Evolutionary conservation across 2,329 filamentous ascomycete genomes (phyloP), one percentile per base, ranked within the genome.

Genomic region (Colletotrichum sidae): DNA sequence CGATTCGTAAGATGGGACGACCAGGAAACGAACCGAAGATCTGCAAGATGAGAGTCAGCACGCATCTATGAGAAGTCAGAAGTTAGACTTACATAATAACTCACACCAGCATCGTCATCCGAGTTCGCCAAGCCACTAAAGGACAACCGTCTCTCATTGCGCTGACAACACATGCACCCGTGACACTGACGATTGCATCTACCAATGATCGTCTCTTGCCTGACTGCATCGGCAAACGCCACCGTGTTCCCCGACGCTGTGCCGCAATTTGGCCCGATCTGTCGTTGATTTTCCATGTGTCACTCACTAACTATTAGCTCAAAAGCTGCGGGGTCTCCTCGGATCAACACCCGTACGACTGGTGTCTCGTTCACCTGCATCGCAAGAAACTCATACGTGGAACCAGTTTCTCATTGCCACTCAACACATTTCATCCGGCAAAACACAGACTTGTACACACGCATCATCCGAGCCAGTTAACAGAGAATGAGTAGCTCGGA

Each of bases 161-260:
- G 37, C n/a, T 41, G 34, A 38, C 47, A 39, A 15, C 4, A 33
- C 34, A 46, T 55, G 45, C 57, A 46, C 13, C 15, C 12, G 49
- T 41, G 42, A 34, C 34, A 33, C 8, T 25, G 4, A 25, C 25
- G 25, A 25, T 25, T 25, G 13, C 51, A 25, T 33, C 46, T 46
- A 33, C 62, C 57, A 62, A 65, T 62, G 38, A 33, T 10, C 13
- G 11, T 34, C 10, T 4, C 17, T 6, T 34, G 44, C 34, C 39
- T 65, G 57, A 56, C 46, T 61, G 52, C 39, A 65, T 52, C 39
- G 51, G 57, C 62, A 41, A 37, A 50, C 51, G 57, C 62, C 52
- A 65, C 57, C 33, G n/a, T 47, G 12, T 33, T 55, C 34, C 45
- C 45, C n/a, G n/a, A 25, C 44, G 39, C 45, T n/a, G 12, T 47